Percentiles rank a stretch among this genome's conserved stretches.
These are phyloP conservation scores for Calonectria honghensis DNA, from an alignment of 2,329 filamentous ascomycete species.

Conservation along the genomic window DNA sequence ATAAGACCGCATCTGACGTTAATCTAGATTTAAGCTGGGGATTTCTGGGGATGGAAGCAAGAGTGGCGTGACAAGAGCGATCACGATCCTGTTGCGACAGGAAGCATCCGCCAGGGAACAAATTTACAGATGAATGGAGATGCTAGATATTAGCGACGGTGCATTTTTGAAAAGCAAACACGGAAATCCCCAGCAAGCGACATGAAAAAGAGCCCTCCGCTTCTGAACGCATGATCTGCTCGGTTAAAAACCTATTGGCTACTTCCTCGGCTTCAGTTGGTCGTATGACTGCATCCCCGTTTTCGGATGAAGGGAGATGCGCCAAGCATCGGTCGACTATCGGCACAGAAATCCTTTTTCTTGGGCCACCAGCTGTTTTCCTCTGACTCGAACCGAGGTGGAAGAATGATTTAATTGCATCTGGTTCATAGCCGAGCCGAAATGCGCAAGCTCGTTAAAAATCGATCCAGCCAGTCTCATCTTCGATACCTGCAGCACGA, in stretches of 20 bases:
- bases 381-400: slow-evolving; percentile 7
- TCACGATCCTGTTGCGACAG: neutral
- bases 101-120: neutral
- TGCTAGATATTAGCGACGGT: neutral
- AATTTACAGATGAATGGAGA: neutral
- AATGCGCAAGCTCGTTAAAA: slow-evolving; percentile 14
- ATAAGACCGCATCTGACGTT: slow-evolving; percentile 35
- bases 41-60: slow-evolving; percentile 38
- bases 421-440: neutral
- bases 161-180: neutral
- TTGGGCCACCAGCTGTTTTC: neutral
- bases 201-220: neutral
- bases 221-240: neutral
- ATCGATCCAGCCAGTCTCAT: neutral
- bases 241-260: neutral
- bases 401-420: neutral
- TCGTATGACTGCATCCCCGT: slow-evolving; percentile 22
- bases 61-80: slow-evolving; percentile 39
- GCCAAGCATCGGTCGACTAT: neutral
- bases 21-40: slow-evolving; percentile 38
- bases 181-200: neutral
- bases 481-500: neutral
- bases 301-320: slow-evolving; percentile 25
- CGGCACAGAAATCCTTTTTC: neutral
- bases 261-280: slow-evolving; percentile 5